Evolutionary conservation across 208 protist genomes (phyloP).

Genomic region (Wallacemonas sp.): DNA sequence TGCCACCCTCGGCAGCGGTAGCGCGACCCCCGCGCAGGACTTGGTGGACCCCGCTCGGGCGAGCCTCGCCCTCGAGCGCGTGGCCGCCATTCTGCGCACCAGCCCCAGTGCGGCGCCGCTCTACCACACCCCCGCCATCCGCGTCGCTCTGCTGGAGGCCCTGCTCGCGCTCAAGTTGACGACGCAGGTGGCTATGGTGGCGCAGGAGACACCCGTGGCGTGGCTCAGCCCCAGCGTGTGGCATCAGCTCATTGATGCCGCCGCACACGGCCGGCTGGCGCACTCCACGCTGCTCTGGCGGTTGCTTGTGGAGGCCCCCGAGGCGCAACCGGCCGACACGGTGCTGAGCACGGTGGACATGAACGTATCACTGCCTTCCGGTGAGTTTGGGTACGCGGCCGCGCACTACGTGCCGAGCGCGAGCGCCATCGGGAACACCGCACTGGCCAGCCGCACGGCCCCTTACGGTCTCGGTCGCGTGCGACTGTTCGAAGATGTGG

Average conservation of each 20-base stretch:
- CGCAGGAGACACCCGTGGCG: conserved; percentile 37
- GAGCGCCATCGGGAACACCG: conserved; percentile 9
- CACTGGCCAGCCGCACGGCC: conserved; percentile 22
- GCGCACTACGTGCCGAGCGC: conserved; percentile 46
- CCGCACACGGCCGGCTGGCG: conserved; percentile 56
- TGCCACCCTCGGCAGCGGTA: conserved; percentile 23
- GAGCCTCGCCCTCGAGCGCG: background rate
- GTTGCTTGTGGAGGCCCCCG: conserved; percentile 29
- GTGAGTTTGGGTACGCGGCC: conserved; percentile 64
- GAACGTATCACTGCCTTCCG: conserved; percentile 15
- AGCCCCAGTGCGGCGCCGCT: conserved; percentile 7
- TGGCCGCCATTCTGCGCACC: background rate
- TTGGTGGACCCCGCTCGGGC: background rate
- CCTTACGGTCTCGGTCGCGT: conserved; percentile 13
- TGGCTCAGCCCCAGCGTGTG: conserved; percentile 67
- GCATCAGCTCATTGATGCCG: conserved; percentile 46
- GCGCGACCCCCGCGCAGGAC: background rate
- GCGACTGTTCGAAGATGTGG: conserved; percentile 4
- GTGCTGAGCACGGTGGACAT: background rate
- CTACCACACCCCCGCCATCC: conserved; percentile 43
- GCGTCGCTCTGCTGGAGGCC: conserved; percentile 53
- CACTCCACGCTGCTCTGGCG: conserved; percentile 67
- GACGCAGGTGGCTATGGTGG: conserved; percentile 44
- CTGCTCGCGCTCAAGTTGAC: conserved; percentile 45
- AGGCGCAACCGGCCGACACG: background rate